Conservation (phyloP, 2,329 filamentous ascomycete genomes). For the Epichloe brachyelytri region DNA sequence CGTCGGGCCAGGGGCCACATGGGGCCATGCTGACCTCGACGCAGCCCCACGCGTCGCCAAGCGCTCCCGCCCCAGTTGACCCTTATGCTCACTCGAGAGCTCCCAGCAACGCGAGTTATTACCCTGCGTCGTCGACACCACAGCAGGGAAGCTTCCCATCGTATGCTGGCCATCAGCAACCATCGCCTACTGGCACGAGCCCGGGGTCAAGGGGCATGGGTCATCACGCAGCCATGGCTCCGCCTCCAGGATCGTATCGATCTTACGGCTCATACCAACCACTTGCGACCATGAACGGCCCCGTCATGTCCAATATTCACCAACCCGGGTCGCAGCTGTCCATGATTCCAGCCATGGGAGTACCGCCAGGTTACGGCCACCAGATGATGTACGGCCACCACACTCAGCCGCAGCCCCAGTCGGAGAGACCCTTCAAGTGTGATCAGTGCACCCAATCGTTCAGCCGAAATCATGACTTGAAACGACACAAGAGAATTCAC, state of each 20-base stretch:
- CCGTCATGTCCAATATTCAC: constrained; percentile 67
- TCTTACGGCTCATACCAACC: constrained; percentile 33
- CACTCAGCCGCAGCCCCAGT: constrained; percentile 35
- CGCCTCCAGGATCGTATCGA: constrained; percentile 37
- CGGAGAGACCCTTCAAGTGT: constrained; percentile 88
- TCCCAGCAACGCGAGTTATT: constrained; percentile 48
- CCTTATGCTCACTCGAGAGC: constrained; percentile 37
- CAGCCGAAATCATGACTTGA: constrained; percentile 91
- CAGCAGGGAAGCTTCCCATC: constrained; percentile 33
- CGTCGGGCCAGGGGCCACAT: constrained; percentile 17
- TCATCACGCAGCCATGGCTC: constrained; percentile 22
- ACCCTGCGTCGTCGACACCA: constrained; percentile 36
- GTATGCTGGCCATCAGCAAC: constrained; percentile 28
- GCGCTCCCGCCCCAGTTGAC: constrained; percentile 43
- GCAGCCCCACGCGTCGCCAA: constrained; percentile 37
- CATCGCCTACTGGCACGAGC: constrained; percentile 32
- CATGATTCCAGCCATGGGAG: constrained; percentile 49
- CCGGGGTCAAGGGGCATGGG: constrained; percentile 27
- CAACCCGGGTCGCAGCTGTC: constrained; percentile 61
- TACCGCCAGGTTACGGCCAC: constrained; percentile 40
- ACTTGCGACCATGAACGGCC: constrained; percentile 48
- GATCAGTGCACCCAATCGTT: constrained; percentile 88
- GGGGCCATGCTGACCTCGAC: constrained; percentile 19
- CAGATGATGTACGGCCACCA: constrained; percentile 48
- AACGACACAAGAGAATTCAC: constrained; percentile 91